Base-by-base conservation (phyloP, 2,329 filamentous ascomycete species). In the Cladophialophora chaetospira region DNA sequence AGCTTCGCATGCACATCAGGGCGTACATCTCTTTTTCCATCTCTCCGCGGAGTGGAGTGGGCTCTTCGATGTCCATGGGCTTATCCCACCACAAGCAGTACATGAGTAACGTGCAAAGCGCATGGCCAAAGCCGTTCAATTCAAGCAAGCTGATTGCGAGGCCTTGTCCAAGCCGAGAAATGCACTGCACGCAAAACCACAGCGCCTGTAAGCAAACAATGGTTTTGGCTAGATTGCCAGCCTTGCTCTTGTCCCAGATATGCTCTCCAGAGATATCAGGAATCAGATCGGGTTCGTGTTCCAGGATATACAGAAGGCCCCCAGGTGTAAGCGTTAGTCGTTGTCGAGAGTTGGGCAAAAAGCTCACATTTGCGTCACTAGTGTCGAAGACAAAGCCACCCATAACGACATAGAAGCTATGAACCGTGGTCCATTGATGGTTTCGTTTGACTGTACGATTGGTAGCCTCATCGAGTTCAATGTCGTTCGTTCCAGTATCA, bases 181-280 rank as follows among this genome's bases (percentile, higher is more conserved):
- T 62, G 43, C 66, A 68, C 54, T 77, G 70, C 0, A 72, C 40
- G 0, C 69, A 45, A 64, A 77, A 74, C 73, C 74, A 77, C 3
- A 58, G 56, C 0, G 72, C 70, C 53, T 78, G 75, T 2, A 72
- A 50, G 19, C 71, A 63, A 1, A 75, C 70, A 2, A 78, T 45
- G 0, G 59, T 36, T 57, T 75, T 76, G 5, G 73, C 66, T 5
- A 75, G 53, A 0, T 55, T 58, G 23, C 74, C 67, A 1, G 68
- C 69, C 53, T 77, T 77, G 60, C 71, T 75, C 23, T 71, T 70
- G 36, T 76, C 72, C 42, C 63, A 50, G 3, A 75, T 71, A 9
- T 67, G 55, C 13, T 63, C 58, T 17, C 40, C 21, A 5, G 52
- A 46, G 11, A 65, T 53, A 8, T 56, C 33, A 4, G 60, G 59